A percentile compares a stretch with the other conserved stretches of the same genome.
These are phyloP conservation scores for Macrophomina phaseolina DNA, from an alignment of 2,329 filamentous ascomycete genomes.

Conservation along the genomic window DNA sequence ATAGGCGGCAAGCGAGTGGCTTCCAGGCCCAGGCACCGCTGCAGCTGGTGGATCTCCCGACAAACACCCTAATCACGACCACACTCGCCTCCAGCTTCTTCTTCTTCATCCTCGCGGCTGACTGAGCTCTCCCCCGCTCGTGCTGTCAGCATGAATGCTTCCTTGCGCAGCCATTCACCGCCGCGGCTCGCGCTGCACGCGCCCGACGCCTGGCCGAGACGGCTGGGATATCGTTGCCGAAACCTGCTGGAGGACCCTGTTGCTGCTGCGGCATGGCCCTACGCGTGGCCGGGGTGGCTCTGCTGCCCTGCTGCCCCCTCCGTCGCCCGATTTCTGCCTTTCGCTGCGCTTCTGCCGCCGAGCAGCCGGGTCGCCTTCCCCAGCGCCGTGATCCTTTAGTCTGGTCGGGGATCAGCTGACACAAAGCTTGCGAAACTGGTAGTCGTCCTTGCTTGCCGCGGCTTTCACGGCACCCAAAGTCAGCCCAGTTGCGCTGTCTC, in stretches of 20 bases:
- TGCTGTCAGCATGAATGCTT: neutral
- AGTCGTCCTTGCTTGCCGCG: conserved; percentile 21
- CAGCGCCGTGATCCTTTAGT: conserved; percentile 9
- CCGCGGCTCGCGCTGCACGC: neutral
- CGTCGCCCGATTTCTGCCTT: neutral
- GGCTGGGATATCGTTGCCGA: conserved; percentile 14
- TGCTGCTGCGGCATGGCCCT: conserved; percentile 5
- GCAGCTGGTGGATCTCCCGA: conserved; percentile 15
- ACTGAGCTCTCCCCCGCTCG: neutral
- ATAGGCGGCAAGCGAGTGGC: conserved; percentile 15
- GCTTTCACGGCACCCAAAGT: conserved; percentile 3
- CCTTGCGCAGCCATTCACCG: neutral
- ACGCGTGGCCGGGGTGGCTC: neutral
- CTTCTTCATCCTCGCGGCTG: neutral
- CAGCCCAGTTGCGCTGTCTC: conserved; percentile 9
- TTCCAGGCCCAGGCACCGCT: conserved; percentile 15
- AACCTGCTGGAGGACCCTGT: conserved; percentile 2
- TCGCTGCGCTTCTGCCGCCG: conserved; percentile 3
- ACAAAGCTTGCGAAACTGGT: neutral
- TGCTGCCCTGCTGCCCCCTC: neutral
- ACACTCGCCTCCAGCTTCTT: neutral
- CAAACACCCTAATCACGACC: conserved; percentile 22
- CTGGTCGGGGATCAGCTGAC: conserved; percentile 5
- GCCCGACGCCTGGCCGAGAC: neutral
- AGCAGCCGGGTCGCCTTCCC: neutral